phyloP scores from a whole-genome alignment of 345 rosid genomes.

The Fremontodendron californicum region DNA sequence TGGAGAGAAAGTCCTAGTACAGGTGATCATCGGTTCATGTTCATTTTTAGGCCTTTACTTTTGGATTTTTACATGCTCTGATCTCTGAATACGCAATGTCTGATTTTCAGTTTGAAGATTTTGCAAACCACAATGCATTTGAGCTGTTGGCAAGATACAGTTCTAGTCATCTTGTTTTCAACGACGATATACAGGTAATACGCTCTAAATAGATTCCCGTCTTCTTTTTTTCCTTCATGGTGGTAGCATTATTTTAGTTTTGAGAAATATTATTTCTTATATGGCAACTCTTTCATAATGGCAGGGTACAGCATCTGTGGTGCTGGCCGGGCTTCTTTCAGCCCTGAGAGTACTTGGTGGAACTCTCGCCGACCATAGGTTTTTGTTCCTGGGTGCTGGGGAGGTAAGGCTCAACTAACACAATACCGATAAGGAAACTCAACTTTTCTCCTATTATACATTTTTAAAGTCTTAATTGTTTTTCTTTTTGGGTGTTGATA shows the following conservation, averaged over 20 bases:
- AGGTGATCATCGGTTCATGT: constrained; percentile 41
- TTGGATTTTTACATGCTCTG: not conserved
- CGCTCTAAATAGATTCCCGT: not conserved
- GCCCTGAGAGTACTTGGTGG: constrained; percentile 67
- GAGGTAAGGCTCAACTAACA: constrained; percentile 49
- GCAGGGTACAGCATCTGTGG: constrained; percentile 98
- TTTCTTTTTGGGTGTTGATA: constrained; percentile 27
- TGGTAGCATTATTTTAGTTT: not conserved
- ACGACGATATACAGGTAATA: constrained; percentile 89
- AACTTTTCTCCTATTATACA: not conserved
- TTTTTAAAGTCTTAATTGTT: constrained; percentile 10
- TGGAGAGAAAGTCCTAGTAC: constrained; percentile 87
- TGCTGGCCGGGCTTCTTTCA: constrained; percentile 78
- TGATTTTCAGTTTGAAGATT: constrained; percentile 84
- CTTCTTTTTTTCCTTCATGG: not conserved
- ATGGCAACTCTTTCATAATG: constrained; percentile 8
- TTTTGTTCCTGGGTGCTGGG: constrained; percentile 94
- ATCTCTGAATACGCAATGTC: constrained; percentile 8
- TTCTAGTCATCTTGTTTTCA: constrained; percentile 83
- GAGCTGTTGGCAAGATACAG: constrained; percentile 76
- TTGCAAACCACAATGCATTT: constrained; percentile 95
- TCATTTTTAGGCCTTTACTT: not conserved
- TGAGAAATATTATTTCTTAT: not conserved
- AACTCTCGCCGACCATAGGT: constrained; percentile 71
- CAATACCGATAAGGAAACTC: not conserved